These are phyloP conservation scores for Candida cerambycidarum DNA, from an alignment of 805 yeast species.

Conservation along the genomic window DNA sequence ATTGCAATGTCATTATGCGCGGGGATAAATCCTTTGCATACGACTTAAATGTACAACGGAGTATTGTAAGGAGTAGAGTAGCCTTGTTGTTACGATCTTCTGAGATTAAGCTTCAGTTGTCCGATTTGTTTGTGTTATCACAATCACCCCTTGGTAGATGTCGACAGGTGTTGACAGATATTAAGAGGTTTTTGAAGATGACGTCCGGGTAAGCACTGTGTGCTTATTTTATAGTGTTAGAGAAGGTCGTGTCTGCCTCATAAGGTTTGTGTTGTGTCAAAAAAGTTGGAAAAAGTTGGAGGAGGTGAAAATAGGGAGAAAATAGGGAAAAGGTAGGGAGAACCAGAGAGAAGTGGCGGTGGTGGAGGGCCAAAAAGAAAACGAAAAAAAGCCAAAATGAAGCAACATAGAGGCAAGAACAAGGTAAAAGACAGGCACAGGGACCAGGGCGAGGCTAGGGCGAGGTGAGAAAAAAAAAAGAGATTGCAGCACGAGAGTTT, in stretches of 20 bases:
- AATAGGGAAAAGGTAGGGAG: not conserved
- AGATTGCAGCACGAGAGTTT: slow-evolving; percentile 56
- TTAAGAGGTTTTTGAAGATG: slow-evolving; percentile 8
- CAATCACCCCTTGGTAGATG: slow-evolving; percentile 14
- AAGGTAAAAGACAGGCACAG: too few species aligned
- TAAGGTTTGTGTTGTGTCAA: not conserved
- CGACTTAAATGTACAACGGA: slow-evolving; percentile 46
- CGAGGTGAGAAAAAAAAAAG: too few species aligned
- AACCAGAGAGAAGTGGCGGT: not conserved
- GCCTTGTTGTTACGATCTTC: slow-evolving; percentile 54
- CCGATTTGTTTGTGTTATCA: slow-evolving; percentile 13
- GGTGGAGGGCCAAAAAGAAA: not conserved
- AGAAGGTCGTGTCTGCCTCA: not conserved
- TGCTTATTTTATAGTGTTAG: too few species aligned
- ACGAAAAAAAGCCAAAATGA: too few species aligned
- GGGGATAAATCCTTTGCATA: slow-evolving; percentile 12
- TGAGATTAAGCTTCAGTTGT: slow-evolving; percentile 12
- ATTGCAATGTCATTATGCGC: slow-evolving; percentile 44
- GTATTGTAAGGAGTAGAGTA: slow-evolving; percentile 49
- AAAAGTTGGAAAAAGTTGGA: not conserved
- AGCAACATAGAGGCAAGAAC: too few species aligned
- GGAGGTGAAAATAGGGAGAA: not conserved
- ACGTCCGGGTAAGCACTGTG: slow-evolving; percentile 1
- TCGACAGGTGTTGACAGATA: slow-evolving; percentile 13
- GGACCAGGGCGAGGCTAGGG: too few species aligned